A percentile compares a stretch with the other conserved stretches of the same genome.
These are phyloP conservation scores for Camellia oleifera DNA, from an alignment of 179 eudicot genomes.

Conservation along the genomic window DNA sequence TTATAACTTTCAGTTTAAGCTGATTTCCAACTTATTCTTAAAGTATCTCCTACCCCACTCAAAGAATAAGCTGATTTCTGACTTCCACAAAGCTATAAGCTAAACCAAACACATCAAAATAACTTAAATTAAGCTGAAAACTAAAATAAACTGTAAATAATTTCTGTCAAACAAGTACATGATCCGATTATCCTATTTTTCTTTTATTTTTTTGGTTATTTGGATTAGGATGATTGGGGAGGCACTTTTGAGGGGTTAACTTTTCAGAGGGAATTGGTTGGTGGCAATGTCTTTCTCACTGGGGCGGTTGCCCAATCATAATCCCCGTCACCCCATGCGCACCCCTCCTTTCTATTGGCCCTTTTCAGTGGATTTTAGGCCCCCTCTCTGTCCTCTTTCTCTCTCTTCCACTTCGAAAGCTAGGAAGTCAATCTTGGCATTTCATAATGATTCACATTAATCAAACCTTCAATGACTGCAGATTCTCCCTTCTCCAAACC, in stretches of 20 bases:
- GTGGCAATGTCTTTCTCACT: constrained; percentile 7
- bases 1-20: too few species aligned
- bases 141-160: too few species aligned
- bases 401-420: not conserved
- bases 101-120: too few species aligned
- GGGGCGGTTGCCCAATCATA: constrained; percentile 23
- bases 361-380: constrained; percentile 14
- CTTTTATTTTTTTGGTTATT: too few species aligned
- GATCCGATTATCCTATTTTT: too few species aligned
- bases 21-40: too few species aligned
- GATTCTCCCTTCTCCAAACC: not conserved
- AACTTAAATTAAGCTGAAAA: too few species aligned
- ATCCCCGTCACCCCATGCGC: constrained; percentile 11
- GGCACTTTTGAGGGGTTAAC: not conserved
- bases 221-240: not conserved
- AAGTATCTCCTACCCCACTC: too few species aligned
- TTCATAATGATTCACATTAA: constrained; percentile 4
- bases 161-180: too few species aligned
- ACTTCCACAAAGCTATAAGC: too few species aligned
- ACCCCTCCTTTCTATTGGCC: not conserved
- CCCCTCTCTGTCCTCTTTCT: constrained; percentile 1
- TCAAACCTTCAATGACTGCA: not conserved
- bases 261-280: not conserved
- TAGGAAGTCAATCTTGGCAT: not conserved
- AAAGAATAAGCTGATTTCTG: too few species aligned